These are phyloP conservation scores for Scutellaria galericulata DNA, from an alignment of 257 asterid genomes.

Conservation along the genomic window DNA sequence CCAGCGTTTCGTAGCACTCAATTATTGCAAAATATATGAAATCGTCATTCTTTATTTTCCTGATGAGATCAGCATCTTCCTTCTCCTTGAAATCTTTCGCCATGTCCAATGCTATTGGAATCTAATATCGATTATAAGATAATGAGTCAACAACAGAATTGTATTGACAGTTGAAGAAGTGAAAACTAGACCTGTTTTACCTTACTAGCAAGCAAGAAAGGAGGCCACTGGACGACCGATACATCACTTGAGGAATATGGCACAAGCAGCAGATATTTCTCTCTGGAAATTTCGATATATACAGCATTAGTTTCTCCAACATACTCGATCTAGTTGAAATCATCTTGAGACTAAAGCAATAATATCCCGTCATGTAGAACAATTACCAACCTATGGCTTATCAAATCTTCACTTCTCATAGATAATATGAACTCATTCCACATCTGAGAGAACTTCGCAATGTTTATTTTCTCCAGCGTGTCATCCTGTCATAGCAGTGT, in stretches of 20 bases:
- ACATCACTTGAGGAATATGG: slow-evolving; percentile 89
- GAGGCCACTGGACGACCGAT: slow-evolving; percentile 98
- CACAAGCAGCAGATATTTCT: slow-evolving; percentile 88
- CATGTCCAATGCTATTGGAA: slow-evolving; percentile 99
- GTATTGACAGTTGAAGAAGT: slow-evolving; percentile 19
- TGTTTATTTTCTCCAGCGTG: slow-evolving; percentile 65
- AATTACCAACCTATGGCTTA: slow-evolving; percentile 70
- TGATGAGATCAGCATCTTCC: slow-evolving; percentile 87
- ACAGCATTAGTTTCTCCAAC: slow-evolving; percentile 1
- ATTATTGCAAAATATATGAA: slow-evolving; percentile 86
- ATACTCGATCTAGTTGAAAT: not conserved
- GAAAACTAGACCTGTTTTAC: slow-evolving; percentile 46
- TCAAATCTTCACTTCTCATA: slow-evolving; percentile 90
- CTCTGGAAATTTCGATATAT: slow-evolving; percentile 56
- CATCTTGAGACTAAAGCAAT: slow-evolving; percentile 6
- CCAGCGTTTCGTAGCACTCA: slow-evolving; percentile 90
- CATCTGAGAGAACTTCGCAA: slow-evolving; percentile 97
- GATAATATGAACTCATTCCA: slow-evolving; percentile 99
- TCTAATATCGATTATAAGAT: slow-evolving; percentile 51
- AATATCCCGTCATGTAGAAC: slow-evolving; percentile 20
- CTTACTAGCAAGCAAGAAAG: slow-evolving; percentile 98
- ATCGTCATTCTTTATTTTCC: slow-evolving; percentile 80
- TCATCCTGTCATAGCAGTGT: slow-evolving; percentile 63
- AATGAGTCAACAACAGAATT: slow-evolving; percentile 38
- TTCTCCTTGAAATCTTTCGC: slow-evolving; percentile 84